A percentile compares a stretch with the other conserved stretches of the same genome.
Conservation (phyloP, 164 flowering plant species). For the Sedum album region DNA sequence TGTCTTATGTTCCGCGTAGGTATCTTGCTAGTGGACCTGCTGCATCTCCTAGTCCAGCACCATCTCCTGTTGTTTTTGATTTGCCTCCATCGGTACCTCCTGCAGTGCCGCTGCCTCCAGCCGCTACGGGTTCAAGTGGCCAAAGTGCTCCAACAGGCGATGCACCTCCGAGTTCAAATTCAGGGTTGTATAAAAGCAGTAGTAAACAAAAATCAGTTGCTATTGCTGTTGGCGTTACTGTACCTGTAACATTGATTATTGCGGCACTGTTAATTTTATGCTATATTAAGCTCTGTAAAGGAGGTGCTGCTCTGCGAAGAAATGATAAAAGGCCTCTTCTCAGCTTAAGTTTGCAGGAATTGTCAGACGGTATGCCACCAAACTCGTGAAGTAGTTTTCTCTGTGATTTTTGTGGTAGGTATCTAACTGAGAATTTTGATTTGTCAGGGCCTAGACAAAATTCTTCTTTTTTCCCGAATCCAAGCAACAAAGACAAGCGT, state of each 20-base stretch:
- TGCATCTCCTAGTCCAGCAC: too few relatives aligned
- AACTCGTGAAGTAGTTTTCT: neutral
- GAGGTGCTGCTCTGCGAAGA: constrained; percentile 24
- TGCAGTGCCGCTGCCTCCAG: too few relatives aligned
- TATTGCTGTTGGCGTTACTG: constrained; percentile 67
- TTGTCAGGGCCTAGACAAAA: constrained; percentile 60
- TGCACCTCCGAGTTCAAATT: constrained; percentile 17
- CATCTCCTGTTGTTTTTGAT: too few relatives aligned
- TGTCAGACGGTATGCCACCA: constrained; percentile 47
- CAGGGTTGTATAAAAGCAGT: constrained; percentile 13
- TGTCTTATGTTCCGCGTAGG: too few relatives aligned
- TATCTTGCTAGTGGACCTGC: too few relatives aligned
- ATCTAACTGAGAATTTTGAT: constrained; percentile 6
- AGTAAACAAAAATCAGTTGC: constrained; percentile 27
- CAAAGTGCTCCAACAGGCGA: neutral
- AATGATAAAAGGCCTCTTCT: constrained; percentile 93
- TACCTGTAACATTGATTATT: constrained; percentile 49
- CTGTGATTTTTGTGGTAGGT: neutral
- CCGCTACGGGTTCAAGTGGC: too few relatives aligned
- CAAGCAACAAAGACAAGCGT: constrained; percentile 34
- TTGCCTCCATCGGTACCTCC: too few relatives aligned
- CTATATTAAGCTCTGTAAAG: too few relatives aligned
- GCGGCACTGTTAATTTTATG: constrained; percentile 45
- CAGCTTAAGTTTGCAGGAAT: constrained; percentile 59
- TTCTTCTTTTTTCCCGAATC: constrained; percentile 25